A percentile compares a stretch with the other conserved stretches of the same genome.
Evolutionary conservation across 768 basidiomycete species (phyloP).

Genomic region (Naganishia vaughanmartiniae): DNA sequence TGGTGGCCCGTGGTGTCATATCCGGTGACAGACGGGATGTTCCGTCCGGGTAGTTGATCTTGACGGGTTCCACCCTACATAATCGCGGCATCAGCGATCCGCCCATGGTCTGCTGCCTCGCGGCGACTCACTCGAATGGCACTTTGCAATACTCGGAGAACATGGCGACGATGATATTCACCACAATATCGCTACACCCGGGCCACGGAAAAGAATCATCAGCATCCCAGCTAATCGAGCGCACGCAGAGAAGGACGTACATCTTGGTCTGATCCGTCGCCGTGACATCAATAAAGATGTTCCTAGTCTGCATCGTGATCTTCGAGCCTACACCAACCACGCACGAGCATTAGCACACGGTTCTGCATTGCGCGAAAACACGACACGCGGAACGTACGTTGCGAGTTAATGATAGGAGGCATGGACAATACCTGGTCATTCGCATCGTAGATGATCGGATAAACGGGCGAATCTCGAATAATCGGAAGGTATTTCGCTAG

Average conservation of each 20-base stretch:
- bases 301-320: constrained; percentile 86
- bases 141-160: constrained; percentile 93
- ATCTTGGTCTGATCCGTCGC: constrained; percentile 96
- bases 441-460: constrained; percentile 94
- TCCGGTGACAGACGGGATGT: constrained; percentile 74
- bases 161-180: constrained; percentile 94
- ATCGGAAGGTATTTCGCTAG: constrained; percentile 83
- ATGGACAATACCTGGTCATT: constrained; percentile 85
- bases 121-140: constrained; percentile 74
- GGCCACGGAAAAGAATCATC: no score
- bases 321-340: constrained; percentile 64
- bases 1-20: constrained; percentile 67
- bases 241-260: constrained; percentile 22
- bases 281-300: constrained; percentile 95
- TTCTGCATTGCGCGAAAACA: no score
- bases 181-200: constrained; percentile 66
- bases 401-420: constrained; percentile 73
- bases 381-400: constrained; percentile 38
- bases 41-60: constrained; percentile 75
- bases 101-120: no score
- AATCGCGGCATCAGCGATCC: neutral
- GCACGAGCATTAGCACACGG: neutral
- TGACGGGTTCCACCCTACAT: constrained; percentile 85
- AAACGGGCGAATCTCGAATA: constrained; percentile 90
- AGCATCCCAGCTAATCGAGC: constrained; percentile 3